Percentiles rank a stretch among this genome's conserved stretches.
Evolutionary conservation across 2,329 filamentous ascomycete species (phyloP).

Genomic region (Lasiodiplodia sp.): DNA sequence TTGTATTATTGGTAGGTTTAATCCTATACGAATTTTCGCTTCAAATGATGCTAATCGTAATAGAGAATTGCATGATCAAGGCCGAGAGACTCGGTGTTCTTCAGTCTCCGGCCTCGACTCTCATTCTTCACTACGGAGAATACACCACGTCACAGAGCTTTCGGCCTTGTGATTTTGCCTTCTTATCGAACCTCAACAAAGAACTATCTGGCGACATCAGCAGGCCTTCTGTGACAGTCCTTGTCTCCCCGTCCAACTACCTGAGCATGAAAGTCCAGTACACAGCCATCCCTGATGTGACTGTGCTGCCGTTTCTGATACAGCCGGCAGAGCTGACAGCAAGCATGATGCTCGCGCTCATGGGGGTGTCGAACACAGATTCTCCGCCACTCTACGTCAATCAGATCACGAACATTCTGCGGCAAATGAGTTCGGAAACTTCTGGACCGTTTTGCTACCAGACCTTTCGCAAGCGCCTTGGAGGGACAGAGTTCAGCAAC

Average conservation of each 20-base stretch:
- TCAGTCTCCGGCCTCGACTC: conserved; percentile 61
- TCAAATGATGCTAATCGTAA: background rate
- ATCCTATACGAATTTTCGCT: background rate
- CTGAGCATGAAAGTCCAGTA: conserved; percentile 53
- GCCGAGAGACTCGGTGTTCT: conserved; percentile 51
- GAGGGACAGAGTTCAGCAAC: conserved; percentile 59
- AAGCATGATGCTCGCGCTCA: conserved; percentile 61
- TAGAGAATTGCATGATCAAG: conserved; percentile 63
- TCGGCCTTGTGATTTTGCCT: background rate
- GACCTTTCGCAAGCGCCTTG: conserved; percentile 62
- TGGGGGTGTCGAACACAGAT: conserved; percentile 56
- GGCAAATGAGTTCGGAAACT: background rate
- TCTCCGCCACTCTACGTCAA: conserved; percentile 63
- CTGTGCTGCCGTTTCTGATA: background rate
- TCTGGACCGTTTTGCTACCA: background rate
- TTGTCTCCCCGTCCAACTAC: conserved; percentile 60
- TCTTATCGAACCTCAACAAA: background rate
- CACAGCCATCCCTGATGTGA: conserved; percentile 49
- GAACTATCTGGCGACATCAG: conserved; percentile 50
- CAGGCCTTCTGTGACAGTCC: conserved; percentile 61
- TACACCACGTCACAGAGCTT: conserved; percentile 54
- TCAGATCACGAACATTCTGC: background rate
- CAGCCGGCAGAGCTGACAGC: conserved; percentile 51
- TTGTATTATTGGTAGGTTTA: conserved; percentile 53
- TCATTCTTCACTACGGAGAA: conserved; percentile 66